Evolutionary conservation across 257 asterid genomes (phyloP), one percentile per base, ranked within the genome.

Genomic region (Oldenlandia corymbosa): DNA sequence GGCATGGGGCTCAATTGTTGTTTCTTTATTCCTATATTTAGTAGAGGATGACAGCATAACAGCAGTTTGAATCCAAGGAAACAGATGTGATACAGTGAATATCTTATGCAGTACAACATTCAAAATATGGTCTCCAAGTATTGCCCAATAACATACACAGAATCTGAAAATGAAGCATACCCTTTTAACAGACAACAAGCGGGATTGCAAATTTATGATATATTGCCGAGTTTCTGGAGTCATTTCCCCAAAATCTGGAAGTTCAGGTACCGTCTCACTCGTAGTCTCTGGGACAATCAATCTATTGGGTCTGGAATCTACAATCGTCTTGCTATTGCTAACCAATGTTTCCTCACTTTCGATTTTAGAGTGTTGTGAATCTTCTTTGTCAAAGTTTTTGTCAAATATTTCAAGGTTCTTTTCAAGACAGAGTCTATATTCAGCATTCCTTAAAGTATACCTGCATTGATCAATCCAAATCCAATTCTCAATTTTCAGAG

Each of bases 371-470:
- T 79, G 80, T 67, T 67, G 83, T 39, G 49, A 36, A 37, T 71
- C 76, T 65, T 75, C 83, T 60, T 70, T 77, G 75, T 77, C 84
- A 45, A 46, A 42, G 59, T 76, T 70, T 56, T 77, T 85, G 37
- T 74, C 86, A 71, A 75, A 65, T 41, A 86, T 85, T 52, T 82
- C 95, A 76, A 89, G 87, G 78, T 87, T 92, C 75, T 79, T 88
- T 81, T 92, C 97, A 60, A 89, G 91, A 65, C 91, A 82, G 62
- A 92, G 95, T 73, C 95, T 82, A 74, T 87, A 92, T 79, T 92
- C 98, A 39, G 98, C 98, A 81, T 89, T 92, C 71, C 85, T 82
- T 66, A 92, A 63, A 17, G 98, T 89, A 77, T 92, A 92, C 81
- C 98, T 92, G 78, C 10, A 12, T 26, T 21, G 56, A 65, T 39